Base-by-base conservation (phyloP, 2,329 filamentous ascomycete species). In the Sarocladium brachiariae region DNA sequence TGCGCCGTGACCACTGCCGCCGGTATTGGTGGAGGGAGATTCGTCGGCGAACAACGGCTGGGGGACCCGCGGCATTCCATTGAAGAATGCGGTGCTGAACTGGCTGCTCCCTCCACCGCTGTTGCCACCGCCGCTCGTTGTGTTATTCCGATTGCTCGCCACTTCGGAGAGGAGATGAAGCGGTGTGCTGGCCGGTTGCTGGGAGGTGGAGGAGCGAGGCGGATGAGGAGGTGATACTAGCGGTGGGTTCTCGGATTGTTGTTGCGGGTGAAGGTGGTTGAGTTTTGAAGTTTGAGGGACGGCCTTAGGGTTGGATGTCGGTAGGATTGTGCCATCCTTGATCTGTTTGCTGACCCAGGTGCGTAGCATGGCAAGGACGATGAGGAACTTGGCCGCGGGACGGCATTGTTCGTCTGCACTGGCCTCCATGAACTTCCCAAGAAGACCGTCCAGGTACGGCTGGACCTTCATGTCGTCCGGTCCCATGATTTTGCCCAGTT, bases 401-500 rank as follows among this genome's bases (percentile, higher is more conserved):
- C 83, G 75, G 39, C 80, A 87, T 53, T 76, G 78, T 48, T 85
- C 80, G 1, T 77, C 76, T 3, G 78, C 78, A 0, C 84, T 83
- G 0, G 83, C 76, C 34, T 76, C 74, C 52, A 76, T 75, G 58
- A 92, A 86, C 57, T 84, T 83, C 1, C 81, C 76, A 1, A 89
- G 77, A 18, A 91, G 71, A n/a, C 73, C 75, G 55, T 88, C 83
- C 2, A 95, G 73, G 61, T 89, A 86, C 50, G 78, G 71, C 55
- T 74, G 72, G 16, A 81, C 77, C 54, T 83, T 81, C 68, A 92
- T 77, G 56, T 83, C 76, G 50, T 84, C 77, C 55, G 80, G 80
- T 56, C 82, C 75, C 55, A 92, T 83, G 16, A 90, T 77, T 53
- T 78, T 78, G n/a, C 81, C 82, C 1, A 91, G 75, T 57, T 84